phyloP scores from a whole-genome alignment of 257 asterid genomes.

The Dorcoceras hygrometricum region DNA sequence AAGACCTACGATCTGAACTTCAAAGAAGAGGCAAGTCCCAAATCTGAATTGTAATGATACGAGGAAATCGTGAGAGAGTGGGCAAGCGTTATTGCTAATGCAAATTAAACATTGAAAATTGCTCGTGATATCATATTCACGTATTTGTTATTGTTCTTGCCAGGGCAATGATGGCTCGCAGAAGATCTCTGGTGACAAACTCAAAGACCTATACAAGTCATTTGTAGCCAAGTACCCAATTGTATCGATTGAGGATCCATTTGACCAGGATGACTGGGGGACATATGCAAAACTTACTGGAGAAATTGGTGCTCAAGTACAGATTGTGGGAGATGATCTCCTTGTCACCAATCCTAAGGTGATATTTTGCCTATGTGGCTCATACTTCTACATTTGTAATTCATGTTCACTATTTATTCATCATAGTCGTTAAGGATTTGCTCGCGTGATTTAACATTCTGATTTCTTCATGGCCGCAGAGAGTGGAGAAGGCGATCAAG shows the following conservation, averaged over 20 bases:
- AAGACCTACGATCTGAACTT: slow-evolving; percentile 89
- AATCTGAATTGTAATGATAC: not conserved
- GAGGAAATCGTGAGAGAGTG: not conserved
- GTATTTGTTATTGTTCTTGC: slow-evolving; percentile 11
- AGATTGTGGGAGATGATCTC: slow-evolving; percentile 96
- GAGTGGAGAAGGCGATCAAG: slow-evolving; percentile 90
- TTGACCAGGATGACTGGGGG: slow-evolving; percentile 99
- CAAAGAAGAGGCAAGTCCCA: slow-evolving; percentile 74
- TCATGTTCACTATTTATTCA: not conserved
- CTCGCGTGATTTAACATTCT: not conserved
- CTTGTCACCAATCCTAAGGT: slow-evolving; percentile 98
- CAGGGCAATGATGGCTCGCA: slow-evolving; percentile 81
- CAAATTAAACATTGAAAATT: not conserved
- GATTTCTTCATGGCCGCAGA: slow-evolving; percentile 40
- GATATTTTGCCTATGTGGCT: not conserved
- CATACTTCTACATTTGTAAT: not conserved
- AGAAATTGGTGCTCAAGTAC: slow-evolving; percentile 82
- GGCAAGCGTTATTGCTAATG: not conserved
- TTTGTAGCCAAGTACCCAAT: slow-evolving; percentile 82
- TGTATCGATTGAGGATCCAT: slow-evolving; percentile 94
- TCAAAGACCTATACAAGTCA: slow-evolving; percentile 89
- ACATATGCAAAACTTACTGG: slow-evolving; percentile 67
- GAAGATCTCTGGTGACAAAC: slow-evolving; percentile 87
- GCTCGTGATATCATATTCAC: not conserved
- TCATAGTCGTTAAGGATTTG: not conserved